Base-by-base conservation (phyloP, 2,329 filamentous ascomycete genomes). In the Botryotinia calthae region DNA sequence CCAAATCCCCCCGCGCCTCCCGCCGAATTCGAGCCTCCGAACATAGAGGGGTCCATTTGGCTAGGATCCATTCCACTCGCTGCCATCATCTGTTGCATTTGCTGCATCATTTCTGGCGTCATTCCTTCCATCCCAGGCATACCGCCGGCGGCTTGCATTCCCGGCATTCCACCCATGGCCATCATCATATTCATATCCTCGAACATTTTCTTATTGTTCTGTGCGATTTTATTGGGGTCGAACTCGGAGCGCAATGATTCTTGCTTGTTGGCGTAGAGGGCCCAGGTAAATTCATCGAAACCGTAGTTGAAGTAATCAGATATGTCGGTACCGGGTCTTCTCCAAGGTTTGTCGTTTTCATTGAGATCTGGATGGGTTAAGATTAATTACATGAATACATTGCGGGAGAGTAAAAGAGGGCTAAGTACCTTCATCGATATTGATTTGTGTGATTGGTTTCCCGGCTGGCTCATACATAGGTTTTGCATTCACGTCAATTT, bases 251-350 rank as follows among this genome's bases (percentile, higher is more conserved):
- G 89, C 79, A 98, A 86, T 37, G 86, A 86, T 76, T 96, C 90
- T 82, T 98, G 96, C 80, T 97, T 97, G 74, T 94, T 86, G 46
- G 95, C 94, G 82, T 99, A 99, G 71, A 95, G 88, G 9, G 95
- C 93, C 96, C 96, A 99, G 1, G 95, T 97, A 82, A 98, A 98
- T 82, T 98, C 95, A 83, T 98, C 95, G 80, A 98, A 98, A 73
- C 95, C 95, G 83, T 98, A 98, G 85, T 98, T 98, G 88, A 98
- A 98, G 84, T 97, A 98, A 82, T 99, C 96, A 74, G 93, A 96
- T 71, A 97, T 89, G 79, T 99, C 96, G 18, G 95, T 95, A 64
- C 96, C 96, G 0, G 96, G 96, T 76, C 95, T 91, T 62, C 96
- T 91, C 96, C 96, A 99, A 28, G 95, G 95, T 82, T 98, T 98